Evolutionary conservation across 2,329 filamentous ascomycete genomes (phyloP), one percentile per base, ranked within the genome.

Genomic region (Ascosphaera apis): DNA sequence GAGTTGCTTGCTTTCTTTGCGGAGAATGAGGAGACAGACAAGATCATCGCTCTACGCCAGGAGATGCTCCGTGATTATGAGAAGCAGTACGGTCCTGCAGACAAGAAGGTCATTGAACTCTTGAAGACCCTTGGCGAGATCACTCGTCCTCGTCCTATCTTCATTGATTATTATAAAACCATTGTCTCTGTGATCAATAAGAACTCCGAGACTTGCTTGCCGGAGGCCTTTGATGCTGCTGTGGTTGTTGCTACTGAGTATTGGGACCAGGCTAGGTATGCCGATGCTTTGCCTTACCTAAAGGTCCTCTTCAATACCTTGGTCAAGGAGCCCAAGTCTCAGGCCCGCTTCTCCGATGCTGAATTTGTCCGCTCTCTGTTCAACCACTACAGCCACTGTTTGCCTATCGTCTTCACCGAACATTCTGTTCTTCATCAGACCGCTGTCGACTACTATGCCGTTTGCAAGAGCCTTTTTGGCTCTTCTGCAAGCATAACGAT

Each of bases 151-250:
- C 51, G 52, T 3, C 51, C 53, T 1, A 44, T 53, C 23, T 55
- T 48, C 31, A 39, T 58, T 12, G 51, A 55, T 25, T 58, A 58
- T 43, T 57, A 57, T 39, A 48, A 47, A 37, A 50, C 47, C 21
- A 53, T 58, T 33, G 47, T 57, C 15, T 45, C 43, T n/a, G 43
- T 42, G 6, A 30, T 58, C 36, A 59, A 58, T 46, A 58, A 56
- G 41, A 48, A 51, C 28, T 44, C 49, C 0, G 41, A 49, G 4
- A 44, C 40, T 13, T 53, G 49, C 41, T 50, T 53, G 15, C 48
- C 47, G 0, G 55, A 58, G 6, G 53, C 55, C 2, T 46, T 60
- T 23, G 51, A 57, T 41, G 51, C 55, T 1, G 39, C 56, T 3
- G 36, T 51, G 12, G 51, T 54, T 32, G 53, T 60, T 9, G 48